phyloP scores from a whole-genome alignment of 192 early-diverging fungal genomes.

The Umbelopsis ramanniana region DNA sequence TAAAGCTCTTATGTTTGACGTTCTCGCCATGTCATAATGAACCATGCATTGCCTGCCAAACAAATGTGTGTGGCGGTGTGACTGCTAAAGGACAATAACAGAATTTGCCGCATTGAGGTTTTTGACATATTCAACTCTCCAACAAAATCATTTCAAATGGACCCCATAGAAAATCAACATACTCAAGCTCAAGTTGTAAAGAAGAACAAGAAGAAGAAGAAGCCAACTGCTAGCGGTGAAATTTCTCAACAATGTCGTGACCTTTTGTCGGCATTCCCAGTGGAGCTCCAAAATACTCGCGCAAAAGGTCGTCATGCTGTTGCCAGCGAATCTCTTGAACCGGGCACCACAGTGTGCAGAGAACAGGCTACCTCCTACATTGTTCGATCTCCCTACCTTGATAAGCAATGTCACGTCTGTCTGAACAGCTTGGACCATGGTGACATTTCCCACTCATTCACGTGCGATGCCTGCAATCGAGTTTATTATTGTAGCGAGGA shows the following conservation, averaged over 20 bases:
- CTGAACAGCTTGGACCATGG: slow-evolving; percentile 23
- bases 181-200: background rate
- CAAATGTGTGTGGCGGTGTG: background rate
- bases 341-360: slow-evolving; percentile 52
- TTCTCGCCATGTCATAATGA: too few species aligned
- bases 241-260: background rate
- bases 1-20: too few species aligned
- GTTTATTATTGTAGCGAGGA: slow-evolving; percentile 42
- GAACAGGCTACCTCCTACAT: slow-evolving; percentile 56
- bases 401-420: slow-evolving; percentile 61
- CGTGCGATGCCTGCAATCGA: slow-evolving; percentile 43
- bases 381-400: slow-evolving; percentile 58
- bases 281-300: slow-evolving; percentile 30
- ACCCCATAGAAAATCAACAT: background rate
- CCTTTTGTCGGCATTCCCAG: slow-evolving; percentile 21
- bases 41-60: too few species aligned
- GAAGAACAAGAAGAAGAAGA: slow-evolving; percentile 24
- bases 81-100: background rate
- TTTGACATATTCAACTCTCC: background rate
- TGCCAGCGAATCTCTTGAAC: slow-evolving; percentile 45
- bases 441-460: slow-evolving; percentile 15
- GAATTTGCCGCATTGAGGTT: too few species aligned
- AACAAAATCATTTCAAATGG: background rate
- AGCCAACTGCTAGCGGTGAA: background rate
- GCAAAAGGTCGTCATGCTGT: slow-evolving; percentile 60